These are phyloP conservation scores for Colletotrichum sp. DNA, from an alignment of 2,329 filamentous ascomycete species.

Conservation along the genomic window DNA sequence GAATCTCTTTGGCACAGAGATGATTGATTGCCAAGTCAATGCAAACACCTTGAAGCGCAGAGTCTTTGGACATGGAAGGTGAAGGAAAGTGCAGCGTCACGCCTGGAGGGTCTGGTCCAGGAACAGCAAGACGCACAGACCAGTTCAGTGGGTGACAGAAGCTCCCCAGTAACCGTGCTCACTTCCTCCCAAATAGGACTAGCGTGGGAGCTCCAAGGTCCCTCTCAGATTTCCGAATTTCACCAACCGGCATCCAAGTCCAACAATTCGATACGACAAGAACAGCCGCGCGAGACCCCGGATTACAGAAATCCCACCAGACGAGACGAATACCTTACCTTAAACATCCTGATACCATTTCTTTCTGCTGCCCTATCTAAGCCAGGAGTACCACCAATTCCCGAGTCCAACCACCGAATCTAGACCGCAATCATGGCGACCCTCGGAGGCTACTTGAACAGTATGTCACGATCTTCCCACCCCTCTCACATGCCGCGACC, in stretches of 20 bases:
- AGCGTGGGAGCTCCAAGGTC: slow-evolving; percentile 10
- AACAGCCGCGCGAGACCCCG: background rate
- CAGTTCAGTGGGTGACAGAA: background rate
- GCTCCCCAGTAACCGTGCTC: background rate
- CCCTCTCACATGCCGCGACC: background rate
- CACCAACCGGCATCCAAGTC: background rate
- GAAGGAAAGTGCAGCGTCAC: background rate
- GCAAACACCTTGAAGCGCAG: background rate
- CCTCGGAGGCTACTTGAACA: slow-evolving; percentile 49
- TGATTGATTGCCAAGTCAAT: background rate
- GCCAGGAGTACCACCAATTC: no score
- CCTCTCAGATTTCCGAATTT: slow-evolving; percentile 17
- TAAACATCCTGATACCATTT: background rate
- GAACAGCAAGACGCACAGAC: background rate
- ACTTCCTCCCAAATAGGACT: background rate
- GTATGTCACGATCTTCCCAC: slow-evolving; percentile 29
- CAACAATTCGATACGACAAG: slow-evolving; percentile 2
- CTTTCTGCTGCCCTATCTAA: background rate
- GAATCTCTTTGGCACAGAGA: background rate
- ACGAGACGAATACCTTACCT: background rate
- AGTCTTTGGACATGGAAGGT: background rate
- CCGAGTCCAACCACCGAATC: background rate
- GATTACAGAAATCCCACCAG: background rate
- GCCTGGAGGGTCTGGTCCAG: background rate
- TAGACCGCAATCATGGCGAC: slow-evolving; percentile 40